Conservation (phyloP, 768 basidiomycete genomes). For the Gelatoporia subvermispora region DNA sequence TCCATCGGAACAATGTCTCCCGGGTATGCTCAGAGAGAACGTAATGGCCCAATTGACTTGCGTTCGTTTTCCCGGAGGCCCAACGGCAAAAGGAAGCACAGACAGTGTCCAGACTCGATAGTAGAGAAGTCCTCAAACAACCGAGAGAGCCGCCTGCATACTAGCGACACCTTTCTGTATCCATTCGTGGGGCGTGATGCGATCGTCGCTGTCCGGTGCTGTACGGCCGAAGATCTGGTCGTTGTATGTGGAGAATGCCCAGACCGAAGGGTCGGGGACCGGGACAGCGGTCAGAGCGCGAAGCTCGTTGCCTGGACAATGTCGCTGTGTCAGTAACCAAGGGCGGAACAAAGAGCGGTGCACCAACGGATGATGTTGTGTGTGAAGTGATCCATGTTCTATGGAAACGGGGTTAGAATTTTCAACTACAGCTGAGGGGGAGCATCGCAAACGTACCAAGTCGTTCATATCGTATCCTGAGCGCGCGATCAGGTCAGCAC, state of each 20-base stretch:
- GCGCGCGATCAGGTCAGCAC: not conserved
- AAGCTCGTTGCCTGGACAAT: slow-evolving; percentile 49
- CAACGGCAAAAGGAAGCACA: too few relatives aligned
- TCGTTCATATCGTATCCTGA: slow-evolving; percentile 69
- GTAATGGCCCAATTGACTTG: too few relatives aligned
- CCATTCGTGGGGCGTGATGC: slow-evolving; percentile 53
- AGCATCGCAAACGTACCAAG: slow-evolving; percentile 41
- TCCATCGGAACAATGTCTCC: too few relatives aligned
- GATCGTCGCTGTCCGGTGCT: slow-evolving; percentile 29
- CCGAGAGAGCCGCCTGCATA: slow-evolving; percentile 34
- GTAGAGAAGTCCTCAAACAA: not conserved
- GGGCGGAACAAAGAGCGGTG: not conserved
- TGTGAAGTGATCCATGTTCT: slow-evolving; percentile 71
- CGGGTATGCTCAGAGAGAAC: too few relatives aligned
- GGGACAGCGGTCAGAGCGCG: slow-evolving; percentile 56
- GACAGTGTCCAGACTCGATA: too few relatives aligned
- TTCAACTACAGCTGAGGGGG: not conserved
- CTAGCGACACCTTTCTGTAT: slow-evolving; percentile 40
- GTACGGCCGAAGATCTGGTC: slow-evolving; percentile 43
- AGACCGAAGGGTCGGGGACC: slow-evolving; percentile 51
- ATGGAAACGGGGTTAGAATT: slow-evolving; percentile 2
- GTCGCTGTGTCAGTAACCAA: slow-evolving; percentile 1
- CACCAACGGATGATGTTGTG: slow-evolving; percentile 58
- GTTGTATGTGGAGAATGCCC: slow-evolving; percentile 60
- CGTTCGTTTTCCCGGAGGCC: too few relatives aligned